A percentile compares a stretch with the other conserved stretches of the same genome.
phyloP scores from a whole-genome alignment of 192 early-diverging fungal species.

The Linnemannia exigua region DNA sequence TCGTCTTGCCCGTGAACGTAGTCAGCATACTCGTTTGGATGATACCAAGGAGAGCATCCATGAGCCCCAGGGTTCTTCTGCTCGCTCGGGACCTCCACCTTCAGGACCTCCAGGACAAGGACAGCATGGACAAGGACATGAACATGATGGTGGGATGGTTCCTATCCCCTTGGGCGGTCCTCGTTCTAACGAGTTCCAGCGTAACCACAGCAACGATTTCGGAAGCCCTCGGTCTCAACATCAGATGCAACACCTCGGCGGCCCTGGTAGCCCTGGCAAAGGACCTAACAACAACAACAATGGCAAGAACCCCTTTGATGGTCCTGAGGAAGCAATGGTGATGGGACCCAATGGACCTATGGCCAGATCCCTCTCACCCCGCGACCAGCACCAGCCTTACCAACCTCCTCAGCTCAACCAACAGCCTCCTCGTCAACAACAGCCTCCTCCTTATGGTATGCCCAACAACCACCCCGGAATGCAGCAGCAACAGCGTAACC shows the following conservation, averaged over 20 bases:
- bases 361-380: constrained; percentile 26
- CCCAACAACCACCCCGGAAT: neutral
- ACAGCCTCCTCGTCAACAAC: constrained; percentile 23
- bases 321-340: constrained; percentile 20
- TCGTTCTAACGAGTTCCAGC: constrained; percentile 8
- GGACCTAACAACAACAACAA: constrained; percentile 19
- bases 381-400: constrained; percentile 35
- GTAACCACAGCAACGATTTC: neutral
- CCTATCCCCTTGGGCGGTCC: constrained; percentile 8
- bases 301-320: constrained; percentile 44
- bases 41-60: constrained; percentile 40
- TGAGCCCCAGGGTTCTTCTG: neutral
- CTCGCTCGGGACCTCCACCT: constrained; percentile 9
- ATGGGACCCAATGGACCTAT: neutral
- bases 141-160: constrained; percentile 18
- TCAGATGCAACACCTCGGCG: constrained; percentile 24
- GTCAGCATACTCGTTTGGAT: constrained; percentile 19
- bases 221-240: constrained; percentile 9
- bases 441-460: constrained; percentile 17
- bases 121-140: neutral
- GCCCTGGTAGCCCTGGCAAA: neutral
- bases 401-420: constrained; percentile 30
- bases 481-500: constrained; percentile 15
- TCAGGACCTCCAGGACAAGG: neutral
- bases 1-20: constrained; percentile 32